Conservation (phyloP, 352 stramenopile genomes). For the Phytopythium montanum region DNA sequence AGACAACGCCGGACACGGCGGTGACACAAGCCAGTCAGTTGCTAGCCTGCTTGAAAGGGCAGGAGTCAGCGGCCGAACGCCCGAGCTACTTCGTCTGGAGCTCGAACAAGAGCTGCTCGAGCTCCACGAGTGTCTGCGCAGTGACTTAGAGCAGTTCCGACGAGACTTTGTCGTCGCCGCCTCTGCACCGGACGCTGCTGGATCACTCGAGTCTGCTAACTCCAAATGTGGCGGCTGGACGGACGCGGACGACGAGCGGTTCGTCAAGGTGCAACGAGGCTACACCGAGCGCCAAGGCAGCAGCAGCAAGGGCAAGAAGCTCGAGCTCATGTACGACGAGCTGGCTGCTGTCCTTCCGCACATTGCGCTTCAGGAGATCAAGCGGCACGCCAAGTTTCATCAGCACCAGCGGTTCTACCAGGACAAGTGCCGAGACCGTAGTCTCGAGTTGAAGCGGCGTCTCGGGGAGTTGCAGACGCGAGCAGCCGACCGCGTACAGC, state of each 20-base stretch:
- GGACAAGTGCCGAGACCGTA: slow-evolving; percentile 49
- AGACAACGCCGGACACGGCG: slow-evolving; percentile 4
- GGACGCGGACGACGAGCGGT: slow-evolving; percentile 50
- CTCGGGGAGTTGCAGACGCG: slow-evolving; percentile 21
- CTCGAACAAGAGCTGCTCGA: slow-evolving; percentile 27
- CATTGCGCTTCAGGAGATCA: slow-evolving; percentile 30
- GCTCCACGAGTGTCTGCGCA: slow-evolving; percentile 16
- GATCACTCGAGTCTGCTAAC: slow-evolving; percentile 26
- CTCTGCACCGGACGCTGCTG: slow-evolving; percentile 26
- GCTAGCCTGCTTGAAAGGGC: neutral
- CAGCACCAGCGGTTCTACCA: slow-evolving; percentile 49
- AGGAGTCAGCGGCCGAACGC: slow-evolving; percentile 12
- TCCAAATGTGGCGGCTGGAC: slow-evolving; percentile 44
- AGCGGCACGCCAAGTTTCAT: slow-evolving; percentile 58
- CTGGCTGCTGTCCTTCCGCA: slow-evolving; percentile 39
- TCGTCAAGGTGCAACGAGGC: slow-evolving; percentile 46
- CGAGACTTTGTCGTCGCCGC: slow-evolving; percentile 33
- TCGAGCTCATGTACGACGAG: slow-evolving; percentile 61
- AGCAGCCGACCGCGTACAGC: slow-evolving; percentile 27
- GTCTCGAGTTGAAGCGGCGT: slow-evolving; percentile 38
- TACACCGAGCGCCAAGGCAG: slow-evolving; percentile 29
- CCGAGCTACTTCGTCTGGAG: slow-evolving; percentile 53
- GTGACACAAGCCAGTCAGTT: slow-evolving; percentile 8
- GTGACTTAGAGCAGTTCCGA: slow-evolving; percentile 34
- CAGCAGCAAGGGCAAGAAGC: slow-evolving; percentile 25